These are phyloP conservation scores for Hygrophorus pudorinus DNA, from an alignment of 768 basidiomycete species.

Conservation along the genomic window DNA sequence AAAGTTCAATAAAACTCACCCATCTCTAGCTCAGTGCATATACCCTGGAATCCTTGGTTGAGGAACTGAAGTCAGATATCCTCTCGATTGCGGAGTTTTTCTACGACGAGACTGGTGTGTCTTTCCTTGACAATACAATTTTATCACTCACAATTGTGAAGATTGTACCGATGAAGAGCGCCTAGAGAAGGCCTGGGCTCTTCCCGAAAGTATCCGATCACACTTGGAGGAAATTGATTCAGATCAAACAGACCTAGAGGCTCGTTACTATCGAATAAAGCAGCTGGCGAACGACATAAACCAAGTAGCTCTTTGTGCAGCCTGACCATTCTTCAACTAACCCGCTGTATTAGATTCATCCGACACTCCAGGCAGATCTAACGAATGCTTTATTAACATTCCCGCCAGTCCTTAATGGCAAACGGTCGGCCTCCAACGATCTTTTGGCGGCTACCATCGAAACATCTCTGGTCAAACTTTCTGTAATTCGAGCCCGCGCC, in stretches of 20 bases:
- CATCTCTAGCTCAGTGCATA: background rate
- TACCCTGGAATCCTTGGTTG: background rate
- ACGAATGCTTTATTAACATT: constrained; percentile 17
- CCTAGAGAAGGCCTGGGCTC: background rate
- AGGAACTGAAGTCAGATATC: background rate
- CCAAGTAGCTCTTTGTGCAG: constrained; percentile 6
- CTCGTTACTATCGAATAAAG: background rate
- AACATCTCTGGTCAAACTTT: constrained; percentile 36
- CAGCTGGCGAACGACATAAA: background rate
- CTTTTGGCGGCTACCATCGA: constrained; percentile 37
- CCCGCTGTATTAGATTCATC: constrained; percentile 19
- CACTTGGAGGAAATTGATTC: background rate
- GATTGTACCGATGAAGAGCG: background rate
- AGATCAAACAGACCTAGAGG: background rate
- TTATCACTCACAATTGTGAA: background rate
- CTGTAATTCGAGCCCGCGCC: constrained; percentile 31
- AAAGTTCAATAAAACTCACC: background rate
- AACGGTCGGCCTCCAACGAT: constrained; percentile 26
- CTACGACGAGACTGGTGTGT: background rate
- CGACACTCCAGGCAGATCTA: constrained; percentile 21
- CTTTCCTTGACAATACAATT: background rate
- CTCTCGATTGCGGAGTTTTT: background rate
- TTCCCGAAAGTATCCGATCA: background rate
- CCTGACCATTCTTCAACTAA: background rate
- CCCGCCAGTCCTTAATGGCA: constrained; percentile 17